Evolutionary conservation across 1,284 basidiomycete species (phyloP), one percentile per base, ranked within the genome.

Genomic region (Sporisorium exsertum): DNA sequence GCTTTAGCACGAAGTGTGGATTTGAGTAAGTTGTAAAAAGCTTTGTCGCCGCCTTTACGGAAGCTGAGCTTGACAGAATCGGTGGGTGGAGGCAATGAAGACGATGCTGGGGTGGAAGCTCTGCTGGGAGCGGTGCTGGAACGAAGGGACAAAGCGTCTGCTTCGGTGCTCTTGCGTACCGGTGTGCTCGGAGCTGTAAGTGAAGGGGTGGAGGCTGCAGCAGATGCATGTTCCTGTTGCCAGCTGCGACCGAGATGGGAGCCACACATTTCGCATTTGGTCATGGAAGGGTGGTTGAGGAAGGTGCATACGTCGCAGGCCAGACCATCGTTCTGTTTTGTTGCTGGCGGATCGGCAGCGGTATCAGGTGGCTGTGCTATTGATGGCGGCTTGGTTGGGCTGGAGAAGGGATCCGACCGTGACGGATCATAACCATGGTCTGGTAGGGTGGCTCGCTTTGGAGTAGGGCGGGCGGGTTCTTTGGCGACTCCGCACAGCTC

Each of bases 291-390:
- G 75, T 93, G 91, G 85, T 99, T 99, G 32, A 95, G 87, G 82
- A 96, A 99, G 0, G 96, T 98, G 82, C 96, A 99, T 0, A 91
- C 91, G 1, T 91, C 89, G 86, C 96, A 99, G 0, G 75, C 55
- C 0, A 79, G 18, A 4, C 77, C 77, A 10, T 59, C 58, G 7
- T 29, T 26, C 26, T 57, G 45, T 7, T 45, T 42, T 1, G 35
- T n/a, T 15, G 33, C 7, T 37, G 53, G 57, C 3, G 55, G 49
- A 1, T 42, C 18, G 15, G 35, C 20, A 13, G 24, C n/a, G 3
- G 27, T 15, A 12, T 57, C 35, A 7, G 57, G 10, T 24, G 57
- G 35, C 32, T 35, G 51, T 18, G 63, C 24, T 59, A 51, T 60
- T 58, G 59, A 58, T 5, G 58, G 56, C 15, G 54, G 27, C 22